Base-by-base conservation (phyloP, 2,329 filamentous ascomycete species). In the Fusarium austroafricanum region DNA sequence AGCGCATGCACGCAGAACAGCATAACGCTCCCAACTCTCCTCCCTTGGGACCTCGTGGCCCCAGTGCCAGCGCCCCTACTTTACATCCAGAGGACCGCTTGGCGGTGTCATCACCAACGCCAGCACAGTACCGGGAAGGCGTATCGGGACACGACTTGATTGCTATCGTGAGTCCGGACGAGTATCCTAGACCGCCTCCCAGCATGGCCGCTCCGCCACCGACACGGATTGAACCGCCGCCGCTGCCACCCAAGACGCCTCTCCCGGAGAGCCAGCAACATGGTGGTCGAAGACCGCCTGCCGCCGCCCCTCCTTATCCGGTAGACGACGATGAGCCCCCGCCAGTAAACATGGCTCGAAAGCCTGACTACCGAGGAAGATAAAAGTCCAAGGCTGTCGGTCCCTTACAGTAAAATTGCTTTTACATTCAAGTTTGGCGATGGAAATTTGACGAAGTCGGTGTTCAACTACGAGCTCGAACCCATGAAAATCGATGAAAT, bases 261-360 rank as follows among this genome's bases (percentile, higher is more conserved):
- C 84, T 94, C 5, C 87, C 85, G 0, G 89, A 87, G 59, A 77
- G 76, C 70, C 82, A 77, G 42, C 66, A 71, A 50, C 64, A 65
- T 17, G 68, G 73, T 52, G 44, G 73, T 65, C 37, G 75, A 65
- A 73, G 81, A 68, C 72, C 79, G 62, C 73, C 80, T 61, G 72
- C 76, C 8, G 65, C 77, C 2, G 77, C 82, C 10, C 84, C 92
- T 33, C 94, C 94, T 1, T 97, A 97, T 77, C 95, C 95, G 0
- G 80, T 92, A 46, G 90, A 89, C 43, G 91, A 96, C 73, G 92
- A 91, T 26, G 90, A 91, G 28, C 94, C 95, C 18, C 95, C 95
- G 5, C 83, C 87, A 9, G 93, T 96, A 10, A 96, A 97, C 73
- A 92, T 93, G 86, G 89, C 91, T 43, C 88, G 90, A 71, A 97